phyloP scores from a whole-genome alignment of 371 early-diverging fungal genomes.

The Actinomortierella wolfii region DNA sequence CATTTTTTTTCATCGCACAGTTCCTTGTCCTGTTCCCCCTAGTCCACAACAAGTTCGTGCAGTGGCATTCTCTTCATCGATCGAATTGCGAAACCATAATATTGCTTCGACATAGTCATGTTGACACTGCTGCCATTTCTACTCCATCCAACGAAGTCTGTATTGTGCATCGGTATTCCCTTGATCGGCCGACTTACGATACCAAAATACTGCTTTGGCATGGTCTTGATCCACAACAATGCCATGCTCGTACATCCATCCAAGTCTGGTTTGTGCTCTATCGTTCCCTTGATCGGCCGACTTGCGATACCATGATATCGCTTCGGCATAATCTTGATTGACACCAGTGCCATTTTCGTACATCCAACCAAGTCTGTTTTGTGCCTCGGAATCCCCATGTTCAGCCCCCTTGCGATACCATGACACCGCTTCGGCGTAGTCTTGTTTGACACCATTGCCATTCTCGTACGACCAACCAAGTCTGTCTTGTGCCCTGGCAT shows the following conservation, averaged over 20 bases:
- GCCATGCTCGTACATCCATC: conserved; percentile 91
- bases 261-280: conserved; percentile 83
- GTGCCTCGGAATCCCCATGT: conserved; percentile 75
- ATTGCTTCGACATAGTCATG: too few relatives aligned
- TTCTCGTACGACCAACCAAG: conserved; percentile 77
- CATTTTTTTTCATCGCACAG: too few relatives aligned
- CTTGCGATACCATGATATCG: conserved; percentile 71
- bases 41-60: too few relatives aligned
- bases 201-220: conserved; percentile 67
- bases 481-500: conserved; percentile 79
- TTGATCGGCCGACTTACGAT: conserved; percentile 70
- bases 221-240: conserved; percentile 73
- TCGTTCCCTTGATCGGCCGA: conserved; percentile 80
- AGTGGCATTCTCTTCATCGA: too few relatives aligned
- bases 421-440: conserved; percentile 59
- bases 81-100: too few relatives aligned
- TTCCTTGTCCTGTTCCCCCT: too few relatives aligned
- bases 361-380: conserved; percentile 81
- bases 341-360: conserved; percentile 85
- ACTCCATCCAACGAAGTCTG: too few relatives aligned
- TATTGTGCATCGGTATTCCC: too few relatives aligned
- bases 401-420: conserved; percentile 77
- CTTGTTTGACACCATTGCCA: conserved; percentile 67
- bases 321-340: conserved; percentile 58
- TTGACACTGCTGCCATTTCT: too few relatives aligned